Conservation (phyloP, 1,284 basidiomycete genomes). For the Ustilago vetiveriae region DNA sequence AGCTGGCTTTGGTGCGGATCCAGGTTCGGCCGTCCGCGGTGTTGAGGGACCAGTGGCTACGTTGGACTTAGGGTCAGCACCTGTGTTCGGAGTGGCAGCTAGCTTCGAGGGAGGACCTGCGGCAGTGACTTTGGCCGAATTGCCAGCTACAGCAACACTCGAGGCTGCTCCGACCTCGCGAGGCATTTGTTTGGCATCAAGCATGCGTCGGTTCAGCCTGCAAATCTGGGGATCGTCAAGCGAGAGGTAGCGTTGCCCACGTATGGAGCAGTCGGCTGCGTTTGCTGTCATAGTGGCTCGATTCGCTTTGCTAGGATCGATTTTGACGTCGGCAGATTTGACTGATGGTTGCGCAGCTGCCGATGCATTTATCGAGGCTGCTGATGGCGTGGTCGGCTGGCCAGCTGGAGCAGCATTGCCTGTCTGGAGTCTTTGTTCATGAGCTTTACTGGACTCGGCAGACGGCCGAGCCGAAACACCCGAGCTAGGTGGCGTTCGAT, state of each 20-base stretch:
- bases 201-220: slow-evolving; percentile 36
- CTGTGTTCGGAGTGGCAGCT: background rate
- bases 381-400: background rate
- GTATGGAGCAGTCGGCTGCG: slow-evolving; percentile 33
- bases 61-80: slow-evolving; percentile 4
- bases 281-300: background rate
- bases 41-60: background rate
- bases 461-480: slow-evolving; percentile 5
- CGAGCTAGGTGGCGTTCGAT: slow-evolving; percentile 55
- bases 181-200: slow-evolving; percentile 35
- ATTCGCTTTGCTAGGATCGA: slow-evolving; percentile 1
- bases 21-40: too few species aligned
- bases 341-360: background rate
- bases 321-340: slow-evolving; percentile 8
- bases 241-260: slow-evolving; percentile 45
- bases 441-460: slow-evolving; percentile 4
- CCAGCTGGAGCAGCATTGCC: background rate
- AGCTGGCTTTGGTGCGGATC: slow-evolving; percentile 3
- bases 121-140: slow-evolving; percentile 2
- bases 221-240: slow-evolving; percentile 44
- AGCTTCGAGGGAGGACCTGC: background rate
- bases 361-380: background rate
- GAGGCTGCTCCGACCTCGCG: slow-evolving; percentile 5
- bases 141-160: background rate
- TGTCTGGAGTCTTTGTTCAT: background rate